A percentile compares a stretch with the other conserved stretches of the same genome.
Evolutionary conservation across 495 filamentous ascomycete genomes (phyloP).

Genomic region (Rhypophila decipiens): DNA sequence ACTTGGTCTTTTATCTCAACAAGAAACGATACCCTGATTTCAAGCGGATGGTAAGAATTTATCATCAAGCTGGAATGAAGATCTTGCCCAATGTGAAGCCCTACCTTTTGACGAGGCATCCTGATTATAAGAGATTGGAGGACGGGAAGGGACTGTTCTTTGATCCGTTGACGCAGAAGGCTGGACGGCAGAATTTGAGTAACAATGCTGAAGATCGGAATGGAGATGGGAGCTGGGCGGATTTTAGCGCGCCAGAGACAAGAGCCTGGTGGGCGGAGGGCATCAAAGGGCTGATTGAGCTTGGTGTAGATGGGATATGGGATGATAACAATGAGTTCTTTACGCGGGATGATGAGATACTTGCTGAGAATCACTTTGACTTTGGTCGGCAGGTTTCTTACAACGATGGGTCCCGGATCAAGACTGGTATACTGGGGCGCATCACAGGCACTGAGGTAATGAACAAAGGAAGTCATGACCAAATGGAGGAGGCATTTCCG

Average conservation of each 20-base stretch:
- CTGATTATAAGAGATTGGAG: slow-evolving; percentile 51
- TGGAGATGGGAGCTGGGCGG: slow-evolving; percentile 62
- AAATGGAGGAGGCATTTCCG: slow-evolving; percentile 48
- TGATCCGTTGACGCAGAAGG: slow-evolving; percentile 45
- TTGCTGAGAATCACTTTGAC: slow-evolving; percentile 52
- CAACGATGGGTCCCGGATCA: slow-evolving; percentile 41
- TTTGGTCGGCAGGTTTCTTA: slow-evolving; percentile 20
- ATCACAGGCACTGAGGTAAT: slow-evolving; percentile 38
- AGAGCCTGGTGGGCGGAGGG: slow-evolving; percentile 60
- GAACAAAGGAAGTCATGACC: slow-evolving; percentile 45
- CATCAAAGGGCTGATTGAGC: slow-evolving; percentile 50
- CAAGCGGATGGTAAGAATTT: slow-evolving; percentile 3
- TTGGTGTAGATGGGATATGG: slow-evolving; percentile 66
- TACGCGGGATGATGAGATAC: slow-evolving; percentile 48
- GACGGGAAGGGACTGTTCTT: slow-evolving; percentile 53
- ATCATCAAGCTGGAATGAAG: slow-evolving; percentile 63
- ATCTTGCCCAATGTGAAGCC: slow-evolving; percentile 67
- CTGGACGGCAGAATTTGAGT: slow-evolving; percentile 57
- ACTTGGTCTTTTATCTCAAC: slow-evolving; percentile 6
- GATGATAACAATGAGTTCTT: slow-evolving; percentile 68
- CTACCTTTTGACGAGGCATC: slow-evolving; percentile 58
- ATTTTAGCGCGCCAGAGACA: slow-evolving; percentile 61
- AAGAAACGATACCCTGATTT: slow-evolving; percentile 6
- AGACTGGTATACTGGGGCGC: slow-evolving; percentile 32
- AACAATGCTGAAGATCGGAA: slow-evolving; percentile 61